Percentiles rank a stretch among this genome's conserved stretches.
Evolutionary conservation across 164 flowering plant genomes (phyloP).

Genomic region (Euptelea pleiosperma): DNA sequence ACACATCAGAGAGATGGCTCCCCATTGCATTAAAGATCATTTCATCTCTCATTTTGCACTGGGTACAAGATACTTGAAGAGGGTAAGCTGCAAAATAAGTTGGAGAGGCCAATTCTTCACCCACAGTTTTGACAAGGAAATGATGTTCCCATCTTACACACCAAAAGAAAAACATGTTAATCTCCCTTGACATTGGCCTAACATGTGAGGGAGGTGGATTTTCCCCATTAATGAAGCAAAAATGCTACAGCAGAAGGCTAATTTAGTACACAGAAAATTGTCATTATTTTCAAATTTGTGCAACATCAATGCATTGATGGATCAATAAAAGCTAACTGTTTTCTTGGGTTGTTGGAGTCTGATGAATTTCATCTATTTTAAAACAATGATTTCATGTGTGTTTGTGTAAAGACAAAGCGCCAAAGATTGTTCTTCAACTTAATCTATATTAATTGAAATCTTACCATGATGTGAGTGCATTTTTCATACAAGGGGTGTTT

Average conservation of each 20-base stretch:
- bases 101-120: not conserved
- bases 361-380: too few species aligned
- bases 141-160: not conserved
- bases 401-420: too few species aligned
- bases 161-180: not conserved
- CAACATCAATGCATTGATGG: not conserved
- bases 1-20: not conserved
- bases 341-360: not conserved
- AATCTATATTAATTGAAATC: too few species aligned
- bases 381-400: too few species aligned
- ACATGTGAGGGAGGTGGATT: too few species aligned
- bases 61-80: not conserved
- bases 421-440: too few species aligned
- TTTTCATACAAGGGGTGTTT: too few species aligned
- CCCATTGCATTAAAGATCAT: not conserved
- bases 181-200: too few species aligned
- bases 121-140: not conserved
- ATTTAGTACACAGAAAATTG: too few species aligned
- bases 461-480: too few species aligned
- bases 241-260: not conserved
- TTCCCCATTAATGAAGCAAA: too few species aligned
- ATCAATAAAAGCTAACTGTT: not conserved
- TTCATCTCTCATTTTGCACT: not conserved
- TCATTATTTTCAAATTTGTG: too few species aligned
- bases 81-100: slow-evolving; percentile 2